phyloP scores from a whole-genome alignment of 1,284 basidiomycete species.

The Apiotrichum porosum region DNA sequence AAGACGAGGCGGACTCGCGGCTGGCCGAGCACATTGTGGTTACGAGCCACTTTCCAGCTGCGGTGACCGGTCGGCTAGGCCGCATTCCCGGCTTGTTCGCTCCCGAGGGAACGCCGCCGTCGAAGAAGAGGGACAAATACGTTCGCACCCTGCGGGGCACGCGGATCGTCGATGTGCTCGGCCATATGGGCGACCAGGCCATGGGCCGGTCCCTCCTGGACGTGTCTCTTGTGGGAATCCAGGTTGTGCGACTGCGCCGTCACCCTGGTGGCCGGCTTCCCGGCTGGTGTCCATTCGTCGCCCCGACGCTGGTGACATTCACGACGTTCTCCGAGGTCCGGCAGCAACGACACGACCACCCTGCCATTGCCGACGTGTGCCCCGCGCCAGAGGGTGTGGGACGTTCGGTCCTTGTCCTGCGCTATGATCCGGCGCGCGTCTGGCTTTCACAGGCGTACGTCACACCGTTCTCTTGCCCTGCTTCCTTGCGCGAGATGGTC shows the following conservation, averaged over 20 bases:
- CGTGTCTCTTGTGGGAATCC: neutral
- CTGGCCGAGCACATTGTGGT: slow-evolving; percentile 3
- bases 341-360: neutral
- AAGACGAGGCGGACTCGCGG: slow-evolving; percentile 3
- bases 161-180: slow-evolving; percentile 7
- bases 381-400: slow-evolving; percentile 1
- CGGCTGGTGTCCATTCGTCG: neutral
- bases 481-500: neutral
- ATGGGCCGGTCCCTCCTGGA: neutral
- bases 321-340: slow-evolving; percentile 8
- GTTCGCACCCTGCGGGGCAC: neutral
- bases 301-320: slow-evolving; percentile 2
- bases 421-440: slow-evolving; percentile 9
- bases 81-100: slow-evolving; percentile 1
- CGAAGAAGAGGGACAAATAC: neutral
- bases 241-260: slow-evolving; percentile 4
- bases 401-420: slow-evolving; percentile 8
- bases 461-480: slow-evolving; percentile 2
- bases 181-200: neutral
- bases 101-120: neutral
- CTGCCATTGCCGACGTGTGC: slow-evolving; percentile 2
- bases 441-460: slow-evolving; percentile 10
- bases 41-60: no score
- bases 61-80: neutral
- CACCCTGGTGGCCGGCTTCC: slow-evolving; percentile 2